Percentiles rank a stretch among this genome's conserved stretches.
These are phyloP conservation scores for Saccharomyces hybrid DNA, from an alignment of 1,139 yeast genomes.

Conservation along the genomic window DNA sequence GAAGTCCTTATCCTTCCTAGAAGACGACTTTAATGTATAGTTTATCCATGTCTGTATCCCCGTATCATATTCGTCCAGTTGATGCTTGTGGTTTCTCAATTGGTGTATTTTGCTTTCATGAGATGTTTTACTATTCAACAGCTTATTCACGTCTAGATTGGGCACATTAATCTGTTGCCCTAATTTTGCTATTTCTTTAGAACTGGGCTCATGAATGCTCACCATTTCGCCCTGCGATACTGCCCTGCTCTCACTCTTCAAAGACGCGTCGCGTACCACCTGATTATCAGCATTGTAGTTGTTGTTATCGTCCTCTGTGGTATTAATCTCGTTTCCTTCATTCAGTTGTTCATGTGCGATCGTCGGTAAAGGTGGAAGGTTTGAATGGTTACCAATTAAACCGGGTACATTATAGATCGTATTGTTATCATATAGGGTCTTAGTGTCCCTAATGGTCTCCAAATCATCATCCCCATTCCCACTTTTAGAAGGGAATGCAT, in stretches of 20 bases:
- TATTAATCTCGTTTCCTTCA: background rate
- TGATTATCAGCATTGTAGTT: background rate
- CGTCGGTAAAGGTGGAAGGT: slow-evolving; percentile 30
- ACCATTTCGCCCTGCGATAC: slow-evolving; percentile 10
- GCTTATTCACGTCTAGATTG: slow-evolving; percentile 18
- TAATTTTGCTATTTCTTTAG: slow-evolving; percentile 13
- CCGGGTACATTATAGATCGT: slow-evolving; percentile 33
- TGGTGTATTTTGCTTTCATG: slow-evolving; percentile 22
- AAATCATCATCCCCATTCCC: slow-evolving; percentile 23
- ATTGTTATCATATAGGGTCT: slow-evolving; percentile 31
- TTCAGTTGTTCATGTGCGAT: background rate
- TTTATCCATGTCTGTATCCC: slow-evolving; percentile 30
- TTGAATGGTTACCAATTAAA: slow-evolving; percentile 20
- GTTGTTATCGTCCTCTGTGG: slow-evolving; percentile 1
- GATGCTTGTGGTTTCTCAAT: slow-evolving; percentile 17
- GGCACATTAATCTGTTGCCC: slow-evolving; percentile 18
- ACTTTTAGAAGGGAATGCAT: slow-evolving; percentile 28
- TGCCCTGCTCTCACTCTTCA: background rate
- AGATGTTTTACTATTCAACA: slow-evolving; percentile 19
- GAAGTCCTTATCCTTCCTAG: slow-evolving; percentile 21
- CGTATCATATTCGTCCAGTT: slow-evolving; percentile 22
- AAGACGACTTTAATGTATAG: slow-evolving; percentile 26
- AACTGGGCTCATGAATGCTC: slow-evolving; percentile 15
- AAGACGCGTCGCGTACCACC: background rate
- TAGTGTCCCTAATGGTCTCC: slow-evolving; percentile 30